Conservation (phyloP, 2,329 filamentous ascomycete species). For the Ascochyta pisi region DNA sequence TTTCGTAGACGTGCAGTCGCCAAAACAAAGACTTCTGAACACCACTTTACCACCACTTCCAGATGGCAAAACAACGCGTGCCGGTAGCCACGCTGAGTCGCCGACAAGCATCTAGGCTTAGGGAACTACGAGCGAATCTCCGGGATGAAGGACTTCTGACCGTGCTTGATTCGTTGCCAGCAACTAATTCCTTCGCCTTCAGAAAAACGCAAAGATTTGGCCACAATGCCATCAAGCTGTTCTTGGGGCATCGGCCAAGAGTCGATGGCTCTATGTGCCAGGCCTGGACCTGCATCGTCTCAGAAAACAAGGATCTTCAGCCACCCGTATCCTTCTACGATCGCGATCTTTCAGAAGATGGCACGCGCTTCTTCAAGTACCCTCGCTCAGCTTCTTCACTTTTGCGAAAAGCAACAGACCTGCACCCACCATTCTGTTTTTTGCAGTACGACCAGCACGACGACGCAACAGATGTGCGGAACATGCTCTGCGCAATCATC, state of each 20-base stretch:
- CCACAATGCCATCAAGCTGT: neutral
- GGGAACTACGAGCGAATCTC: neutral
- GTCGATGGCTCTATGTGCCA: neutral
- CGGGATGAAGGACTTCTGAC: neutral
- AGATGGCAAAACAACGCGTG: neutral
- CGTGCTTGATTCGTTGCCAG: slow-evolving; percentile 6
- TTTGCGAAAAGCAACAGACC: slow-evolving; percentile 12
- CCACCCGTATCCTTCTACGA: slow-evolving; percentile 10
- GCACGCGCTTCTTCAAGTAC: neutral
- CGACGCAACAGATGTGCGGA: neutral
- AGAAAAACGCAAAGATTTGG: neutral
- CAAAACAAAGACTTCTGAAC: neutral
- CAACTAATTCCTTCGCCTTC: slow-evolving; percentile 3
- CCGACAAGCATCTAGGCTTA: neutral
- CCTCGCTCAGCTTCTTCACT: slow-evolving; percentile 19
- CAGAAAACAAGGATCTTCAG: neutral
- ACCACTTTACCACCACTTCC: slow-evolving; percentile 1
- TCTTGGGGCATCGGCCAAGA: neutral
- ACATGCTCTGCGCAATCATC: slow-evolving; percentile 22
- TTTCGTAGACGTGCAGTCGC: slow-evolving; percentile 6
- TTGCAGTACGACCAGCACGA: slow-evolving; percentile 14
- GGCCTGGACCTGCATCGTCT: slow-evolving; percentile 6
- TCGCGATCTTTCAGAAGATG: neutral
- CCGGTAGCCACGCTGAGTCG: neutral
- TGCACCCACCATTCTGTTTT: slow-evolving; percentile 21